Percentiles rank a stretch among this genome's conserved stretches.
phyloP scores from a whole-genome alignment of 352 stramenopile species.

The Globisporangium takayamanum region DNA sequence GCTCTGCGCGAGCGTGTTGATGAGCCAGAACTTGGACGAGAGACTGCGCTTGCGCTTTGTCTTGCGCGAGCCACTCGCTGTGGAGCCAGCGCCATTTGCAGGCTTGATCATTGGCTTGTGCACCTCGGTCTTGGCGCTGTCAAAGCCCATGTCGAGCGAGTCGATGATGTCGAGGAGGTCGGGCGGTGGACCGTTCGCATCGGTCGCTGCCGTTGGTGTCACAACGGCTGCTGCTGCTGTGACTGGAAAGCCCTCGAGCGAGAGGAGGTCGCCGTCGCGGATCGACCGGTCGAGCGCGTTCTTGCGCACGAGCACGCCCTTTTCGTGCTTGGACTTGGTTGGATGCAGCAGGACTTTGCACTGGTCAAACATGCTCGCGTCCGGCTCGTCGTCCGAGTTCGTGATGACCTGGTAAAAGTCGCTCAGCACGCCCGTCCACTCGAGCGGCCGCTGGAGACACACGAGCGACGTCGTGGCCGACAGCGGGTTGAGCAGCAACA shows the following conservation, averaged over 20 bases:
- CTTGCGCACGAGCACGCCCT: slow-evolving; percentile 66
- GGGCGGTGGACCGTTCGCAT: slow-evolving; percentile 22
- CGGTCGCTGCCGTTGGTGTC: slow-evolving; percentile 17
- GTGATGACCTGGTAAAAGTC: slow-evolving; percentile 83
- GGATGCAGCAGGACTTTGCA: slow-evolving; percentile 75
- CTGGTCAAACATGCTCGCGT: slow-evolving; percentile 41
- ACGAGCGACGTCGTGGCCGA: slow-evolving; percentile 64
- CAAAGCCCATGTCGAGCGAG: slow-evolving; percentile 55
- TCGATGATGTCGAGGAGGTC: slow-evolving; percentile 70
- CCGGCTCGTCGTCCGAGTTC: slow-evolving; percentile 74
- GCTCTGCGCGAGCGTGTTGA: slow-evolving; percentile 75
- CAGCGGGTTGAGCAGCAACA: slow-evolving; percentile 72
- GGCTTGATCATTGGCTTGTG: slow-evolving; percentile 26
- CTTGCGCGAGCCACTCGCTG: slow-evolving; percentile 29
- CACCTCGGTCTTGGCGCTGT: slow-evolving; percentile 19
- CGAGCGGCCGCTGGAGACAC: slow-evolving; percentile 71
- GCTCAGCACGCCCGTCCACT: slow-evolving; percentile 64
- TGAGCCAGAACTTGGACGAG: slow-evolving; percentile 83
- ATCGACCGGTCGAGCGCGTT: slow-evolving; percentile 70
- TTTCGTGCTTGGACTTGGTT: slow-evolving; percentile 78
- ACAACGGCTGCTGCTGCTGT: background rate
- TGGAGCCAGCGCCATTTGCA: slow-evolving; percentile 4
- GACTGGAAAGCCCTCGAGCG: slow-evolving; percentile 51
- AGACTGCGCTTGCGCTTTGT: slow-evolving; percentile 63
- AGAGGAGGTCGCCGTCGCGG: slow-evolving; percentile 75